Conservation (phyloP, 2,329 filamentous ascomycete genomes). For the Colletotrichum tabaci region DNA sequence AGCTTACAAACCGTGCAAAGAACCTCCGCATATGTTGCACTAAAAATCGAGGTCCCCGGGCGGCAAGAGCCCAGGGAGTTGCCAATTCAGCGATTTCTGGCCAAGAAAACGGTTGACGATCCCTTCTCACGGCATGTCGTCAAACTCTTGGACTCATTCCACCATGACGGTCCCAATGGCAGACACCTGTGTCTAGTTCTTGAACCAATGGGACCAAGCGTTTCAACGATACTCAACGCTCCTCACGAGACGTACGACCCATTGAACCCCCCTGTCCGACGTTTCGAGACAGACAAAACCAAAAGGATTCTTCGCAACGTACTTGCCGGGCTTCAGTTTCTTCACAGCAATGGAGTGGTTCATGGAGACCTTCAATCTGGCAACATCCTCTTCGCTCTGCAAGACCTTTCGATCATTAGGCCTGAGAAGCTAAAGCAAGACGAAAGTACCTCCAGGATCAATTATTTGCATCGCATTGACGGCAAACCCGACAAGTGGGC, state of each 20-base stretch:
- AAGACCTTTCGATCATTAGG: not conserved
- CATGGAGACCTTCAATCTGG: conserved; percentile 33
- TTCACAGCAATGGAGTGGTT: conserved; percentile 31
- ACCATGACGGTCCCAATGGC: conserved; percentile 51
- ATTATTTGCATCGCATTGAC: conserved; percentile 16
- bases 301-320: conserved; percentile 8
- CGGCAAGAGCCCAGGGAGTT: conserved; percentile 28
- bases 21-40: conserved; percentile 44
- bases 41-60: conserved; percentile 49
- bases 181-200: conserved; percentile 50
- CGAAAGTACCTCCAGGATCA: not conserved
- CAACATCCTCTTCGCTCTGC: conserved; percentile 31
- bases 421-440: conserved; percentile 9
- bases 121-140: conserved; percentile 39
- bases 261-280: not conserved
- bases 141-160: conserved; percentile 48
- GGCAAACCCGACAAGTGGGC: conserved; percentile 28
- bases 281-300: not conserved
- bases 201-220: conserved; percentile 50
- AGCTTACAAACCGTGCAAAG: not conserved
- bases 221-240: conserved; percentile 43
- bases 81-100: conserved; percentile 41
- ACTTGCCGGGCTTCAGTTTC: conserved; percentile 20
- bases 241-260: conserved; percentile 27
- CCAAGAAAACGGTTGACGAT: conserved; percentile 5